Conservation (phyloP, 495 filamentous ascomycete species). For the Trichoderma parareesei region DNA sequence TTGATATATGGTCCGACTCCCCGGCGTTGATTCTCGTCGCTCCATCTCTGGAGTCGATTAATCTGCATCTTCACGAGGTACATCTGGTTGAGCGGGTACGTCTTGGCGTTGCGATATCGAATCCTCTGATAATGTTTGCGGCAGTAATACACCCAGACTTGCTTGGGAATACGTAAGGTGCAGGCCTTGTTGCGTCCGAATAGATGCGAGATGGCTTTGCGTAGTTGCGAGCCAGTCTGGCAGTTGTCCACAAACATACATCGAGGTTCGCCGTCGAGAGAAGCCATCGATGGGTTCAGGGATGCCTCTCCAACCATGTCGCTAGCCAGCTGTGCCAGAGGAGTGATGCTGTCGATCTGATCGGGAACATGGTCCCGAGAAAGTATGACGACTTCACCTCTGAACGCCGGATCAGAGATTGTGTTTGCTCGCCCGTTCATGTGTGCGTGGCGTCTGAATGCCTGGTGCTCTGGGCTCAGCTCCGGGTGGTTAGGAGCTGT, state of each 20-base stretch:
- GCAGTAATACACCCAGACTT: slow-evolving; percentile 65
- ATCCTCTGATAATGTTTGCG: slow-evolving; percentile 79
- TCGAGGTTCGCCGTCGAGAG: neutral
- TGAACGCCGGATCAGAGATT: neutral
- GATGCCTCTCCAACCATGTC: neutral
- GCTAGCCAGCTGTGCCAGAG: neutral
- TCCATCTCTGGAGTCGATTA: slow-evolving; percentile 52
- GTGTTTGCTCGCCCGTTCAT: neutral
- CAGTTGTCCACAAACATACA: slow-evolving; percentile 31
- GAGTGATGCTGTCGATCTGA: neutral
- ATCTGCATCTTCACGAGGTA: slow-evolving; percentile 52
- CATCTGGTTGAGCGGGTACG: slow-evolving; percentile 53
- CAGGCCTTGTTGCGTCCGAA: slow-evolving; percentile 83
- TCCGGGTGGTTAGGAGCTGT: neutral
- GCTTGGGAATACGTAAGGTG: slow-evolving; percentile 56
- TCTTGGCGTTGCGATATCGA: slow-evolving; percentile 53
- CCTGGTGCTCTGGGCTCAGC: neutral
- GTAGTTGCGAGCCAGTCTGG: slow-evolving; percentile 41
- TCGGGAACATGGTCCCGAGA: neutral
- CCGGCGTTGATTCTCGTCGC: slow-evolving; percentile 26
- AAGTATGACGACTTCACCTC: neutral
- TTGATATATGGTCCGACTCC: slow-evolving; percentile 36
- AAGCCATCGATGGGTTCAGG: neutral
- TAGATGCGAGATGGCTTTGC: slow-evolving; percentile 76
- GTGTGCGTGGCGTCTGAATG: neutral